A percentile compares a stretch with the other conserved stretches of the same genome.
phyloP scores from a whole-genome alignment of 2,329 filamentous ascomycete genomes.

The Plectosphaerella sp. region DNA sequence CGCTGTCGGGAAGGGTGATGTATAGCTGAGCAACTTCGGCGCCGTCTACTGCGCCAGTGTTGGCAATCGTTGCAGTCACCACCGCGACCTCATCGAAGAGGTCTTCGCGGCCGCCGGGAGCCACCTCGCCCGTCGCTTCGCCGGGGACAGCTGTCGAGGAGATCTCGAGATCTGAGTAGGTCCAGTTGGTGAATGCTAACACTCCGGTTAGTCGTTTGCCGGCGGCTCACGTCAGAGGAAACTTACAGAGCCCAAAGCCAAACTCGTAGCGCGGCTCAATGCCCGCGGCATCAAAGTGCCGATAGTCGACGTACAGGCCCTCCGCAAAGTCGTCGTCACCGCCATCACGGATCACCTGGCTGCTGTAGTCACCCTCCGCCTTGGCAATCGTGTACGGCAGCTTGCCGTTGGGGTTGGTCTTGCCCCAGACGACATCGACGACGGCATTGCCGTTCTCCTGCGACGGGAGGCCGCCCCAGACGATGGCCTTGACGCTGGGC shows the following conservation, averaged over 20 bases:
- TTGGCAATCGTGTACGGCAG: constrained; percentile 49
- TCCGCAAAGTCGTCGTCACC: constrained; percentile 51
- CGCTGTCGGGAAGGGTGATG: constrained; percentile 35
- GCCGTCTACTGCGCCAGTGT: constrained; percentile 57
- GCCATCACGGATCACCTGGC: constrained; percentile 19
- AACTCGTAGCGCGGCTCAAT: constrained; percentile 61
- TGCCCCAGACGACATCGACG: constrained; percentile 68
- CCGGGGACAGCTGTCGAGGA: constrained; percentile 30
- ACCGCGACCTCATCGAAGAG: constrained; percentile 40
- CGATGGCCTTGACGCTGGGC: constrained; percentile 68
- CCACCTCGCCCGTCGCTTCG: constrained; percentile 31
- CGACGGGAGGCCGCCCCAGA: constrained; percentile 72
- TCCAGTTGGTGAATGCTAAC: constrained; percentile 64
- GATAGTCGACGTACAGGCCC: constrained; percentile 60
- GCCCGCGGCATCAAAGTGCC: constrained; percentile 53
- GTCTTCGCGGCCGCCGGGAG: constrained; percentile 38
- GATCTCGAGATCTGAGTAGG: constrained; percentile 46
- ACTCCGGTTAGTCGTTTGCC: not conserved
- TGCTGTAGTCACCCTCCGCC: constrained; percentile 39
- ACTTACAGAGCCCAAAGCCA: constrained; percentile 55
- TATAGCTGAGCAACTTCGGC: constrained; percentile 65
- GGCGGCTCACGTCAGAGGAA: not conserved
- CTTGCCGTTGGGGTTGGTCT: constrained; percentile 37
- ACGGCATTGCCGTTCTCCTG: constrained; percentile 73
- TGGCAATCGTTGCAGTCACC: constrained; percentile 58